Base-by-base conservation (phyloP, 345 rosid species). In the Capsella bursapastoris region DNA sequence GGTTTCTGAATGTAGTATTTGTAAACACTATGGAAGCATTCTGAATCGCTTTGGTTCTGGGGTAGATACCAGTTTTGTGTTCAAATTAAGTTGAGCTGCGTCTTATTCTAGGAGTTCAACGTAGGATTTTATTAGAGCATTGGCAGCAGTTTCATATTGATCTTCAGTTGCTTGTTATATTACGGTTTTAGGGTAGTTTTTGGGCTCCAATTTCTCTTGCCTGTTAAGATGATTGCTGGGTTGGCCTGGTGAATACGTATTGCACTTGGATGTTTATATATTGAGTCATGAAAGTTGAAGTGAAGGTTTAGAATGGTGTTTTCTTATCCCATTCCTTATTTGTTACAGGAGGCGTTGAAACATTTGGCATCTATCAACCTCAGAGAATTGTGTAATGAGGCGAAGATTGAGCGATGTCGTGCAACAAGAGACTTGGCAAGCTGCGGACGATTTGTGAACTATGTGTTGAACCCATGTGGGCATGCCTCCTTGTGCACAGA, bases 361-460 rank as follows among this genome's bases (percentile, higher is more conserved):
- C 91, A 85, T 80, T 79, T 95, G 74, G 96, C 98, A 34, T 86
- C 85, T 55, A 75, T 87, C 15, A 92, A 90, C 70, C 88, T 89
- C 71, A 82, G 82, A 45, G 96, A 92, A 58, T 73, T 95, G 73
- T 81, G 91, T 70, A 85, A 85, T 35, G 98, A 96, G 80, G 99
- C 94, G 0, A 96, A 92, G 79, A 79, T 85, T 52, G 99, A 96
- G 84, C 80, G 68, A 1, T 96, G 99, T 56, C 83, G 99, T 38
- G 99, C 98, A n/a, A 82, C 95, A 67, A 90, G 99, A 74, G 96
- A 96, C 83, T 82, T 92, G 83, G 78, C 94, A 61, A 88, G 97
- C 73, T 92, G 99, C 45, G 98, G 91, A 31, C 84, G 90, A 44
- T 84, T 77, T 71, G 99, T 92, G 15, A 85, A 84, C 59, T 69